Base-by-base conservation (phyloP, 768 basidiomycete species). In the Suillus decipiens region DNA sequence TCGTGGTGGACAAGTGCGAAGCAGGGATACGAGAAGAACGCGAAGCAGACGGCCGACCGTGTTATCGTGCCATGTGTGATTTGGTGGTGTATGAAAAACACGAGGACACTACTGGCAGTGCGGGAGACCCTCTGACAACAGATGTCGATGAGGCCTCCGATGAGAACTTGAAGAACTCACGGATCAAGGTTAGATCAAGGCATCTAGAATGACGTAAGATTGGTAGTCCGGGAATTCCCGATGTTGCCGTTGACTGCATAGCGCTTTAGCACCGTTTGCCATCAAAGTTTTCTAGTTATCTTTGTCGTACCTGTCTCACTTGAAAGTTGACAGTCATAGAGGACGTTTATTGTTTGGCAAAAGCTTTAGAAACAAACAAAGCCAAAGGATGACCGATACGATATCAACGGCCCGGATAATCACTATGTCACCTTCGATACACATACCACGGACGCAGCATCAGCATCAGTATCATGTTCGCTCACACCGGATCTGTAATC, bases 341-440 rank as follows among this genome's bases (percentile, higher is more conserved):
- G 8, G 37, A 39, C 56, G 10, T 19, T 19, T 57, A 28, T 57
- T 57, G 39, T 57, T 57, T 57, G 56, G 56, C 56, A 41, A 57
- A 28, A 39, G 56, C 56, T 57, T 57, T 31, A 57, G 56, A 41
- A 57, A 57, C 41, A 57, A 57, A 57, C 56, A 57, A 17, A 39
- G 17, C 56, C 56, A 57, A 41, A 41, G 37, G 37, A 3, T 41
- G 10, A 39, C 19, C 39, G 28, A 57, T 12, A 5, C 39, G 28
- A 57, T 12, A 5, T 39, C 37, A 39, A 39, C 28, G 55, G 14
- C 8, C 3, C n/a, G 6, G 11, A 17, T 28, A 10, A 56, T 56
- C 19, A 22, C 36, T 9, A 14, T 22, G 19, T 36, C n/a, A 2
- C 15, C 37, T 56, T 56, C 55, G 10, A 56, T 22, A 37, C 54